Evolutionary conservation across 2,329 filamentous ascomycete species (phyloP).

Genomic region (Kalaharituber pfeilii): DNA sequence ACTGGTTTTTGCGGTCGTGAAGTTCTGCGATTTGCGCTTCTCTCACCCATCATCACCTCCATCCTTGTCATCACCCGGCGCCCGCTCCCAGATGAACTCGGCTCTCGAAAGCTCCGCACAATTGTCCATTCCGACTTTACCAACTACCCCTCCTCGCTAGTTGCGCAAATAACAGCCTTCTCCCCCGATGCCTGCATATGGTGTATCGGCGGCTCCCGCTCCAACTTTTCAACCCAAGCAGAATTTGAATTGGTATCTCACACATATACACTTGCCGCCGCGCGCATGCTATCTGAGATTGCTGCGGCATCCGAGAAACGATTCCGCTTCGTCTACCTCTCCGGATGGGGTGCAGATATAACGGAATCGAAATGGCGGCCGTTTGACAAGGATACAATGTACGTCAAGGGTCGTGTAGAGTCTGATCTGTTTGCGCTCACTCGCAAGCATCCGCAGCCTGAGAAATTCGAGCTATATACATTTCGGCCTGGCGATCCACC

Average conservation of each 20-base stretch:
- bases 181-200: conserved; percentile 6
- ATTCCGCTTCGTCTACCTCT: conserved; percentile 31
- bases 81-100: conserved; percentile 30
- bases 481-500: conserved; percentile 6
- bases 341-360: conserved; percentile 5
- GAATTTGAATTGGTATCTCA: conserved; percentile 24
- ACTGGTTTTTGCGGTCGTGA: conserved; percentile 42
- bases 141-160: conserved; percentile 28
- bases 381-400: conserved; percentile 3
- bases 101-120: conserved; percentile 34
- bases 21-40: conserved; percentile 36
- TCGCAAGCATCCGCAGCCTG: conserved; percentile 3
- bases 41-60: conserved; percentile 34
- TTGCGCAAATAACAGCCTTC: background rate
- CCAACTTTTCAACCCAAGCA: conserved; percentile 19
- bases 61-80: conserved; percentile 37
- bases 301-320: conserved; percentile 20
- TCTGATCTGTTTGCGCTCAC: conserved; percentile 3
- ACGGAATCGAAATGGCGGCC: conserved; percentile 7
- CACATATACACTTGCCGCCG: conserved; percentile 25
- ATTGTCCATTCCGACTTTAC: conserved; percentile 38
- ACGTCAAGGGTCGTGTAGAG: conserved; percentile 9
- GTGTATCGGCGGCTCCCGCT: conserved; percentile 19
- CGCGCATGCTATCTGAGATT: conserved; percentile 22
- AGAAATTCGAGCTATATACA: conserved; percentile 8